phyloP scores from a whole-genome alignment of 495 filamentous ascomycete genomes.

The Thozetella sp. region DNA sequence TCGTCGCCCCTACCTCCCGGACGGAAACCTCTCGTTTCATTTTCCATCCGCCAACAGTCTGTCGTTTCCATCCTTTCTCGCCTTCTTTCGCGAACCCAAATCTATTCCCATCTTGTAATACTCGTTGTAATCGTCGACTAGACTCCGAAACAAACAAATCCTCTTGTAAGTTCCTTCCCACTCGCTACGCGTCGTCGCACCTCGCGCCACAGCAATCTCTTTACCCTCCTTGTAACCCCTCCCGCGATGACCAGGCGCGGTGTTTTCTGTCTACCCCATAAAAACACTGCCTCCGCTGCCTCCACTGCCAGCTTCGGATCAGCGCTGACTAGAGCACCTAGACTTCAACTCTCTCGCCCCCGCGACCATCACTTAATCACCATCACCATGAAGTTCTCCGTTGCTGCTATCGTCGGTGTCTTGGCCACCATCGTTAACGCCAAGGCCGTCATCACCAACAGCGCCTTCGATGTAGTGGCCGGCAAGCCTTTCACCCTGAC shows the following conservation, averaged over 20 bases:
- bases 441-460: slow-evolving; percentile 40
- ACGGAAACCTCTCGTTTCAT: neutral
- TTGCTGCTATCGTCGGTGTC: slow-evolving; percentile 30
- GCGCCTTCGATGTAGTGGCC: slow-evolving; percentile 31
- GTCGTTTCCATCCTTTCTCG: neutral
- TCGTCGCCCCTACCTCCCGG: neutral
- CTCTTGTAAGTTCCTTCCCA: neutral
- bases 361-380: neutral
- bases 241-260: no score
- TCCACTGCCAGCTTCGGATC: no score
- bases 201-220: no score
- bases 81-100: neutral
- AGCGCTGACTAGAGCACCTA: no score
- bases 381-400: slow-evolving; percentile 45
- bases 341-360: slow-evolving; percentile 6
- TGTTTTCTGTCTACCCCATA: no score
- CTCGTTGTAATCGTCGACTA: neutral
- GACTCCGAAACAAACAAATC: neutral
- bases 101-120: neutral
- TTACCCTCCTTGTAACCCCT: no score
- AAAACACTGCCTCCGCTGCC: no score
- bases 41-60: neutral
- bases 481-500: slow-evolving; percentile 41
- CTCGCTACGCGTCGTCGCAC: no score
- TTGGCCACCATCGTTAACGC: slow-evolving; percentile 39